A percentile compares a stretch with the other conserved stretches of the same genome.
Evolutionary conservation across 1,139 yeast genomes (phyloP).

Genomic region (Insectozyma bohioensis): DNA sequence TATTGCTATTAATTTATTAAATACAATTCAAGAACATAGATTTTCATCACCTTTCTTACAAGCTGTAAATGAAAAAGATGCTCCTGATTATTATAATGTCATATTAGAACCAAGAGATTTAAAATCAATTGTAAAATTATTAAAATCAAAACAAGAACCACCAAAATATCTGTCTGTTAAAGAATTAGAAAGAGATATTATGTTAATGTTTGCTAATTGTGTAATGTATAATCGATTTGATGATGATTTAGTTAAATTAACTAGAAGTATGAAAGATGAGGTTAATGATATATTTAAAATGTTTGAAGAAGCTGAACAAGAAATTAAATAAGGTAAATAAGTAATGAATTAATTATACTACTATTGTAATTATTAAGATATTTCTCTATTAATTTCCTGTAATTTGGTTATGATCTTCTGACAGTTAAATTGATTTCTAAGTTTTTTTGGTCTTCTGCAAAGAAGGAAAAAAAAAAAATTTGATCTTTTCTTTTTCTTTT

Average conservation of each 20-base stretch:
- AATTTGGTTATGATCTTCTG: no score
- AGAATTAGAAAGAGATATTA: constrained; percentile 66
- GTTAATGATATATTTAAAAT: constrained; percentile 50
- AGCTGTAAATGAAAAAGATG: constrained; percentile 67
- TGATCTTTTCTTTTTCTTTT: no score
- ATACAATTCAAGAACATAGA: constrained; percentile 67
- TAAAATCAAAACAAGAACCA: constrained; percentile 46
- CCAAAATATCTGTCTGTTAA: constrained; percentile 53
- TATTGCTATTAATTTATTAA: constrained; percentile 57
- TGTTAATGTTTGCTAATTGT: constrained; percentile 81
- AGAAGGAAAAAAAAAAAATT: no score
- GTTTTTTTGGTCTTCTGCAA: no score
- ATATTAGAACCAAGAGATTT: constrained; percentile 68
- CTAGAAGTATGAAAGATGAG: constrained; percentile 67
- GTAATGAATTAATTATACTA: no score
- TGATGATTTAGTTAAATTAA: constrained; percentile 60
- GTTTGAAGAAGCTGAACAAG: constrained; percentile 44
- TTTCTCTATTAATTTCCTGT: no score
- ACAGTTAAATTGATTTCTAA: no score
- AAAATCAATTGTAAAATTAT: constrained; percentile 56
- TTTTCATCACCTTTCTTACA: constrained; percentile 73
- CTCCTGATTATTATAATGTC: constrained; percentile 65
- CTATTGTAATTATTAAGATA: no score
- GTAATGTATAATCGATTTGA: constrained; percentile 75
- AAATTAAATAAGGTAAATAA: constrained; percentile 15